Evolutionary conservation across 2,329 filamentous ascomycete genomes (phyloP).

Genomic region (Penicillium sp.): DNA sequence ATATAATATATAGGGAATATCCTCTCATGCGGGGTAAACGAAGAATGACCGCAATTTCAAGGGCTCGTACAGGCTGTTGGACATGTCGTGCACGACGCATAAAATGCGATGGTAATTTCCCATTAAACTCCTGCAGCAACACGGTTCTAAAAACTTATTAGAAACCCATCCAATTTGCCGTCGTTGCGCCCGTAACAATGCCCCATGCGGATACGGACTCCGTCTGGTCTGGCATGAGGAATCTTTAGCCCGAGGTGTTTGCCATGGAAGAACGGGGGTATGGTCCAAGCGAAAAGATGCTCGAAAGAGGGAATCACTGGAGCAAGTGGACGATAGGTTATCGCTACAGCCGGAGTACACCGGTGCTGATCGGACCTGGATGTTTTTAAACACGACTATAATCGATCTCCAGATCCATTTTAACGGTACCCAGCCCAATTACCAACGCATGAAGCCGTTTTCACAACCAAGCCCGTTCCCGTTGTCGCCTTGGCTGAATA

Average conservation of each 20-base stretch:
- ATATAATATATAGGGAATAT: not conserved
- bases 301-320: not conserved
- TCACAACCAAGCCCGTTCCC: not conserved
- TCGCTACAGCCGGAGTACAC: not conserved
- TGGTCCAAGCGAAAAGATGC: constrained; percentile 24
- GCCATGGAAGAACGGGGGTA: constrained; percentile 27
- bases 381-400: constrained; percentile 16
- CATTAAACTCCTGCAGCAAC: not conserved
- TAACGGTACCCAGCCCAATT: not conserved
- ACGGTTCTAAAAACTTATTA: not conserved
- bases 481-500: constrained; percentile 7
- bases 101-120: constrained; percentile 25
- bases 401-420: constrained; percentile 16
- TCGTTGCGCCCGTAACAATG: constrained; percentile 20
- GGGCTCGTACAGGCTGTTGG: constrained; percentile 25
- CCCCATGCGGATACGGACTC: constrained; percentile 23
- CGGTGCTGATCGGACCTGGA: constrained; percentile 4
- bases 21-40: not conserved
- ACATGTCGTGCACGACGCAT: constrained; percentile 23
- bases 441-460: not conserved
- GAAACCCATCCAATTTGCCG: constrained; percentile 23
- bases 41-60: constrained; percentile 16
- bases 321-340: not conserved
- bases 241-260: constrained; percentile 26
- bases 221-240: constrained; percentile 29